Evolutionary conservation across 2,329 filamentous ascomycete genomes (phyloP), one percentile per base, ranked within the genome.

Genomic region (Westerdykella aurantiaca): DNA sequence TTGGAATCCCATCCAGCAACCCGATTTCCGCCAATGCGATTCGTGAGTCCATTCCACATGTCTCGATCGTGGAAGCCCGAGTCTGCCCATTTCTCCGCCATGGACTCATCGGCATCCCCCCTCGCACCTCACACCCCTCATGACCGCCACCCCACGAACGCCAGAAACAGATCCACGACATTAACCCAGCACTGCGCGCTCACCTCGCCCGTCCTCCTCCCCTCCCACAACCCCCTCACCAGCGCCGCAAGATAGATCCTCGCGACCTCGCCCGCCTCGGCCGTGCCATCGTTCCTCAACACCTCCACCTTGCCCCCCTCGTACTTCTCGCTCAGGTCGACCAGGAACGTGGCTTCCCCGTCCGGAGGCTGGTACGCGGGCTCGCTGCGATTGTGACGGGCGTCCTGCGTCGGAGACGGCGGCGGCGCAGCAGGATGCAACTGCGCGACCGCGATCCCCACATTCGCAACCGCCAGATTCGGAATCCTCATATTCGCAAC

Each of bases 271-370:
- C 57, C 65, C 9, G 59, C 60, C 29, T 57, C 54, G n/a, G 37
- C 40, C 2, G 56, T 61, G 9, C 65, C 65, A 38, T 67, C 64
- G 35, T 65, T 65, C 39, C 64, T 44, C 35, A 62, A 48, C 21
- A 68, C 38, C 40, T 56, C 49, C 4, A 68, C 64, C 25, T 47
- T 51, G 0, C 65, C 65, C 5, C 62, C 59, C 1, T 42, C 25
- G 31, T 48, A 61, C 52, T 66, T 65, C 48, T 68, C 65, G 39
- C 63, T 67, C 16, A 68, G 44, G 25, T 68, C 62, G 29, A 68
- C 63, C 29, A 45, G 54, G 50, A 66, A 68, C 21, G 59, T 65
- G 9, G 65, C 64, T 38, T 67, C 64, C 3, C 65, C 64, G 23
- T 68, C 64, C 1, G 18, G 64, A 21, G 18, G 18, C 18, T 21